Conservation (phyloP, 345 rosid genomes). For the Rhodomyrtus tomentosa region DNA sequence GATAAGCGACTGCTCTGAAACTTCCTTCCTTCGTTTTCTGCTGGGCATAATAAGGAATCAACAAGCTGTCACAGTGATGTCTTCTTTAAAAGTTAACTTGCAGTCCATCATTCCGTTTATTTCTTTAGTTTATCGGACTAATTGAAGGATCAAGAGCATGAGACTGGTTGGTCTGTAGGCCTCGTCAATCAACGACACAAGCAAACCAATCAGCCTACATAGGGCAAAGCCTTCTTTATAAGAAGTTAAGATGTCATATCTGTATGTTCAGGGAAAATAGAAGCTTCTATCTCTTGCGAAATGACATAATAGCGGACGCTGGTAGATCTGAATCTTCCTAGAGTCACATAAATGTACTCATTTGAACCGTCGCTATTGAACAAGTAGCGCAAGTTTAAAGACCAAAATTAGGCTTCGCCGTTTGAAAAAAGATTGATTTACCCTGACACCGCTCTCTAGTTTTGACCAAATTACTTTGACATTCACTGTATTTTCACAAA, state of each 20-base stretch:
- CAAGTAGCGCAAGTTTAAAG: neutral
- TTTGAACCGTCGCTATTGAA: neutral
- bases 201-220: neutral
- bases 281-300: neutral
- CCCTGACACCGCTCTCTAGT: neutral
- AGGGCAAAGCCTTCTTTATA: neutral
- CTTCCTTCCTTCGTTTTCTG: neutral
- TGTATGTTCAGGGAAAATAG: neutral
- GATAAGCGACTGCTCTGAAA: neutral
- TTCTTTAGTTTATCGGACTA: neutral
- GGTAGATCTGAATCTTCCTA: neutral
- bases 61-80: neutral
- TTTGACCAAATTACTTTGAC: neutral
- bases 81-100: neutral
- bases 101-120: neutral
- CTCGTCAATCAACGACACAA: neutral
- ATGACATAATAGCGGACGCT: neutral
- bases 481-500: neutral
- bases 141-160: neutral
- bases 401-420: neutral
- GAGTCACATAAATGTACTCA: neutral
- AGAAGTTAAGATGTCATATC: neutral
- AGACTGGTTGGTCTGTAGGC: neutral
- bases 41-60: neutral
- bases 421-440: neutral